Evolutionary conservation across 2,329 filamentous ascomycete species (phyloP).

Genomic region (Xylaria sp.): DNA sequence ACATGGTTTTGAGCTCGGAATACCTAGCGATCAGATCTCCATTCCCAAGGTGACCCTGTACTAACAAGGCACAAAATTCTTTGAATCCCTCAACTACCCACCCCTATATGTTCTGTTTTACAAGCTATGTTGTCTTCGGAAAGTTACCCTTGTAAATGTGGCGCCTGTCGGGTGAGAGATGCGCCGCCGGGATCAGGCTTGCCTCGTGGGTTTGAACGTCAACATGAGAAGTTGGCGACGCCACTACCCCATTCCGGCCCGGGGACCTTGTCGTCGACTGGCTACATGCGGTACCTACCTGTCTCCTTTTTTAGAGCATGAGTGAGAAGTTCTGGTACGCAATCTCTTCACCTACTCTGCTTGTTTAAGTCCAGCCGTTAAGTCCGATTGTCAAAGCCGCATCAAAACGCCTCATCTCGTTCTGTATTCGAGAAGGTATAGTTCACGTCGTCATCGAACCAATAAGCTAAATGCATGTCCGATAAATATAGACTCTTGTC

Average conservation of each 20-base stretch:
- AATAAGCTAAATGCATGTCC: not conserved
- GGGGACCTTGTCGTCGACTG: not conserved
- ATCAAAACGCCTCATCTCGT: not conserved
- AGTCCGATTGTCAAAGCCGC: not conserved
- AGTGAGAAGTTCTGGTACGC: not conserved
- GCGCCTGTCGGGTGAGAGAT: not conserved
- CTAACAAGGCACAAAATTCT: not conserved
- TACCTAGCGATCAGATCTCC: constrained; percentile 5
- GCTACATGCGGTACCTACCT: not conserved
- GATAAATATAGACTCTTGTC: constrained; percentile 20
- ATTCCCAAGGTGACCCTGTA: constrained; percentile 8
- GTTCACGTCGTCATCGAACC: not conserved
- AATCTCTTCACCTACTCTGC: not conserved
- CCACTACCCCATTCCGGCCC: not conserved
- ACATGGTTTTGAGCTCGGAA: constrained; percentile 8
- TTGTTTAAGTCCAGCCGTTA: not conserved
- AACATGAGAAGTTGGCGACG: not conserved
- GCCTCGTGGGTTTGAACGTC: not conserved
- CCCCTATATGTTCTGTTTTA: not conserved
- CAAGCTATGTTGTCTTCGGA: not conserved
- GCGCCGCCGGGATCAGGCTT: not conserved
- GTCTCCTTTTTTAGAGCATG: not conserved
- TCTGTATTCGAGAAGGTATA: not conserved
- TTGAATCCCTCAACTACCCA: not conserved
- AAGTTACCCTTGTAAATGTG: not conserved